These are phyloP conservation scores for Penicillium lividum DNA, from an alignment of 495 filamentous ascomycete genomes.

Conservation along the genomic window DNA sequence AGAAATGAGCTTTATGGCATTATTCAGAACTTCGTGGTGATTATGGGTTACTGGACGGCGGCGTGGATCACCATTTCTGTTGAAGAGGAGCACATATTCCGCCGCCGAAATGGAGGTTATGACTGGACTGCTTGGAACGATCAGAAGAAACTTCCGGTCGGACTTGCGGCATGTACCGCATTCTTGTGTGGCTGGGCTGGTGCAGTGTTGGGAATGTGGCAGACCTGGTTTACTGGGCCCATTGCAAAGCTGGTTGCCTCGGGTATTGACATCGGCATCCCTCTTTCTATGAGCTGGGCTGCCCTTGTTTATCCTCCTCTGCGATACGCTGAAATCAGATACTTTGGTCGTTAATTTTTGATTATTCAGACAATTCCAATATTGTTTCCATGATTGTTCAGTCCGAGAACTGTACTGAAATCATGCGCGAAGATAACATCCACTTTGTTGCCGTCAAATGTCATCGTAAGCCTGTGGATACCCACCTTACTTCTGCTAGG, in stretches of 20 bases:
- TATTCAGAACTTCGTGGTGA: conserved; percentile 59
- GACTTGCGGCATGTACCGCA: conserved; percentile 52
- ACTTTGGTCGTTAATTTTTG: neutral
- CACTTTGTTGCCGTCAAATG: no score
- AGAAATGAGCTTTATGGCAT: conserved; percentile 51
- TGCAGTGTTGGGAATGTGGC: conserved; percentile 57
- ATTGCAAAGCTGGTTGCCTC: conserved; percentile 59
- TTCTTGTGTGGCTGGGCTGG: conserved; percentile 62
- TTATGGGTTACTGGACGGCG: conserved; percentile 64
- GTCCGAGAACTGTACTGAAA: no score
- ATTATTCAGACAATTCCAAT: no score
- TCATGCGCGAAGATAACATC: no score
- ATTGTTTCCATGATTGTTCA: no score
- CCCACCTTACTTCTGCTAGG: no score
- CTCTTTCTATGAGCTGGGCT: conserved; percentile 7
- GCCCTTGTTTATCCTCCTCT: conserved; percentile 2
- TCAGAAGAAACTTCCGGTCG: conserved; percentile 49
- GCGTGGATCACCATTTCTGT: conserved; percentile 55
- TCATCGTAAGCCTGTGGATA: no score
- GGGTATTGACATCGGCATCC: conserved; percentile 55
- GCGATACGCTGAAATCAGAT: neutral
- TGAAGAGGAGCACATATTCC: conserved; percentile 58
- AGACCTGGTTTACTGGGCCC: conserved; percentile 41
- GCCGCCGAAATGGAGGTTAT: conserved; percentile 40
- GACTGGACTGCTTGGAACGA: conserved; percentile 58